Percentiles rank a stretch among this genome's conserved stretches.
Conservation (phyloP, 257 asterid genomes). For the Hygrophila difformis region DNA sequence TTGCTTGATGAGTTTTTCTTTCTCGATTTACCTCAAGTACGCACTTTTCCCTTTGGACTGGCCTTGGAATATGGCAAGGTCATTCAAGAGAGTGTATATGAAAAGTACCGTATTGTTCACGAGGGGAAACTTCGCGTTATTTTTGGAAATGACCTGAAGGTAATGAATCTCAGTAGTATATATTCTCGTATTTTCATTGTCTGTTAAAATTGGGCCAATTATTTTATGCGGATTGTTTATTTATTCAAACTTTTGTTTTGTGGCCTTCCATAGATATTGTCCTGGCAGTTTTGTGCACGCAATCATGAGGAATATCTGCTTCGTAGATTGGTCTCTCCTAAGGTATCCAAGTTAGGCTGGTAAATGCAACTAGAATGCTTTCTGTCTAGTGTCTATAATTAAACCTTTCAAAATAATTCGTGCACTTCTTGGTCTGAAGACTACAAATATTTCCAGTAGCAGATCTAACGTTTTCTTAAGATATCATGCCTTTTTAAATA, state of each 20-base stretch:
- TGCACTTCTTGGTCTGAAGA: too few species aligned
- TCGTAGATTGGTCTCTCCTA: conserved; percentile 32
- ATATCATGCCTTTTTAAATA: too few species aligned
- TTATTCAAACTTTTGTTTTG: too few species aligned
- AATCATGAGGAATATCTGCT: conserved; percentile 46
- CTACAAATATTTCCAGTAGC: too few species aligned
- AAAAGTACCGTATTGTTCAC: conserved; percentile 37
- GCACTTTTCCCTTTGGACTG: conserved; percentile 25
- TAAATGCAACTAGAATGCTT: too few species aligned
- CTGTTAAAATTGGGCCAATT: too few species aligned
- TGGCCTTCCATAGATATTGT: conserved; percentile 31
- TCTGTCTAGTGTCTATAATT: too few species aligned
- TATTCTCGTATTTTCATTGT: too few species aligned
- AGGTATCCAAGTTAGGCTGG: conserved; percentile 28
- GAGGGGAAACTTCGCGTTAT: conserved; percentile 50
- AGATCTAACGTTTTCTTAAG: too few species aligned
- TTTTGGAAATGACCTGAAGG: conserved; percentile 60
- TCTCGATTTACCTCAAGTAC: conserved; percentile 37
- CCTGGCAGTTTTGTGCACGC: conserved; percentile 54
- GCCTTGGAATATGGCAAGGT: conserved; percentile 43
- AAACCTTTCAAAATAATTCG: too few species aligned
- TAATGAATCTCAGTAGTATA: conserved; percentile 8
- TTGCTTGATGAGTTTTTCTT: conserved; percentile 38
- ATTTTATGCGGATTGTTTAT: too few species aligned
- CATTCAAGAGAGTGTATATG: conserved; percentile 34